Conservation (phyloP, 331 rosid species). For the Cucumis variabilis region DNA sequence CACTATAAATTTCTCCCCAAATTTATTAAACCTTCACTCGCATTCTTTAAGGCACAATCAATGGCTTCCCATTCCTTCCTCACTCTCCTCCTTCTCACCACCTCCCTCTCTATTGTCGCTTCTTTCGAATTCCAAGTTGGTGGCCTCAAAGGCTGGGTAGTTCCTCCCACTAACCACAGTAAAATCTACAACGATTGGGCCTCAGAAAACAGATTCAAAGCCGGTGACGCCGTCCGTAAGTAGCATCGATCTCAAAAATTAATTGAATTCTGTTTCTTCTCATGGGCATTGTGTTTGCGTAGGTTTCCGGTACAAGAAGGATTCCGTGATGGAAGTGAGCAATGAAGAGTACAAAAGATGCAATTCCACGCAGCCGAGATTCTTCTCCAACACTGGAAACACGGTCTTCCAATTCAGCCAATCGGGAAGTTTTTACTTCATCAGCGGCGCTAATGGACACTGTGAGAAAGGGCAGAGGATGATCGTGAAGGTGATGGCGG, state of each 20-base stretch:
- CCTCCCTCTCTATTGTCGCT: slow-evolving; percentile 40
- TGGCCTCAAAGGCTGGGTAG: slow-evolving; percentile 72
- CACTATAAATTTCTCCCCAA: background rate
- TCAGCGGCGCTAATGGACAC: slow-evolving; percentile 82
- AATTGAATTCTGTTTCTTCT: background rate
- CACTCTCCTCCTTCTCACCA: slow-evolving; percentile 24
- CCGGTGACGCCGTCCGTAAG: slow-evolving; percentile 77
- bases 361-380: slow-evolving; percentile 71
- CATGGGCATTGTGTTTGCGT: background rate
- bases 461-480: slow-evolving; percentile 78
- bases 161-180: slow-evolving; percentile 72
- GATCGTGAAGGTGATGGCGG: slow-evolving; percentile 62
- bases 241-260: background rate
- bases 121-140: slow-evolving; percentile 80
- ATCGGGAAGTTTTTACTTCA: slow-evolving; percentile 75
- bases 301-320: slow-evolving; percentile 83
- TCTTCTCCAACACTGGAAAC: slow-evolving; percentile 77
- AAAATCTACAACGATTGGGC: slow-evolving; percentile 81
- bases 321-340: slow-evolving; percentile 82
- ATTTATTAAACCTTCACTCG: background rate
- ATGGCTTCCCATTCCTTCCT: background rate
- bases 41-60: background rate
- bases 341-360: slow-evolving; percentile 63
- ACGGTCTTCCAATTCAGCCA: slow-evolving; percentile 49
- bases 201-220: slow-evolving; percentile 71